Base-by-base conservation (phyloP, 2,329 filamentous ascomycete genomes). In the Fusarium floridanum region DNA sequence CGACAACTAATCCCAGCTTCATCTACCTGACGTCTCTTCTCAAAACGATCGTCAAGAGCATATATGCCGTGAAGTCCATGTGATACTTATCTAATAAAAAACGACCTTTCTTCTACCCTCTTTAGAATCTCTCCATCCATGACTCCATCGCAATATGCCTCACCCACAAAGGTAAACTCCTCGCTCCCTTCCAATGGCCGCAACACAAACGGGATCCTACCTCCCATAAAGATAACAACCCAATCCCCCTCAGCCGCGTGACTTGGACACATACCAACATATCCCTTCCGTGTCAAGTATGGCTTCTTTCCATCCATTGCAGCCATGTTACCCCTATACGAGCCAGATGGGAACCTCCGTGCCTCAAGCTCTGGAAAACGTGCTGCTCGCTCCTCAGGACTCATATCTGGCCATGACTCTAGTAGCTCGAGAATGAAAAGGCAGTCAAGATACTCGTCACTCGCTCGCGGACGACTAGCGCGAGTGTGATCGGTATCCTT, bases 131-230 rank as follows among this genome's bases (percentile, higher is more conserved):
- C 61, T 2, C 61, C 61, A 12, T 64, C 61, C 48, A 56, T 56
- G 16, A 43, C 36, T 5, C 61, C 48, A n/a, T 64, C 61, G 8
- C 61, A 64, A n/a, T 64, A 64, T 10, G 48, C 48, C 20, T 64
- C 61, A 14, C 61, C 61, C 3, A 64, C 48, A 57, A 64, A 64
- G 6, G n/a, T 17, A 56, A 43, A 41, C 43, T 22, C 29, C 3
- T 56, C n/a, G 3, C 34, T 29, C 4, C 27, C 48, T 4, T 12
- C 6, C 10, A 20, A 6, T 14, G 61, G 48, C 34, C 61, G 34
- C 36, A 56, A 37, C 10, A 64, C 24, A 14, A 24, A 64, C 11
- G 48, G 14, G 20, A 64, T 27, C 22, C 61, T 64, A n/a, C 34
- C 61, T 17, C 48, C 61, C 32, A 8, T 39, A 20, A 64, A 50